A percentile compares a stretch with the other conserved stretches of the same genome.
Conservation (phyloP, 106 monocot genomes). For the Chionographis japonica region DNA sequence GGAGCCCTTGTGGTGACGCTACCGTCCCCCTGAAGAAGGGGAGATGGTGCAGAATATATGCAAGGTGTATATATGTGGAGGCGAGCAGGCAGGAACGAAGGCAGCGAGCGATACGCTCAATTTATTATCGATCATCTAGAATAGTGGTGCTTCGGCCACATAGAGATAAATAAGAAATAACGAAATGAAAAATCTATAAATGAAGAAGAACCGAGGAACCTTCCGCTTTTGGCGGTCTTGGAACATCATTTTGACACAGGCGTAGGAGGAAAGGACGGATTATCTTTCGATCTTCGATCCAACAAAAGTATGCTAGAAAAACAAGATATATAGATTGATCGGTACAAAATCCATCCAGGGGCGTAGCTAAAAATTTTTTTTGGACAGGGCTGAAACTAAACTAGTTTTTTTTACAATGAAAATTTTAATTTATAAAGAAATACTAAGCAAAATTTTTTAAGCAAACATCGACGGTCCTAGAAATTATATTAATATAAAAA, state of each 20-base stretch:
- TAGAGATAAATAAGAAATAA: neutral
- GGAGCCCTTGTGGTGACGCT: too few relatives aligned
- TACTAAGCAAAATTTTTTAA: too few relatives aligned
- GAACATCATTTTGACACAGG: slow-evolving; percentile 1
- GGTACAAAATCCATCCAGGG: neutral
- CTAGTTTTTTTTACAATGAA: too few relatives aligned
- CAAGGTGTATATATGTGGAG: slow-evolving; percentile 5
- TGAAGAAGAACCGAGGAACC: slow-evolving; percentile 10
- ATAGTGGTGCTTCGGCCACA: slow-evolving; percentile 19
- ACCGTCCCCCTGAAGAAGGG: neutral
- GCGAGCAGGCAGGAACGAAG: slow-evolving; percentile 17
- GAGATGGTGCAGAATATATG: neutral
- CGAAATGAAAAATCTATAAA: slow-evolving; percentile 1
- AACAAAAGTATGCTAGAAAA: slow-evolving; percentile 14
- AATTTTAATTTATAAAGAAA: too few relatives aligned
- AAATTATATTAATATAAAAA: too few relatives aligned
- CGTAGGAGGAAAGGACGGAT: slow-evolving; percentile 11
- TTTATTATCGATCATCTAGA: slow-evolving; percentile 10
- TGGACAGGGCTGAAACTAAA: too few relatives aligned
- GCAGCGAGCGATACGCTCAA: slow-evolving; percentile 6
- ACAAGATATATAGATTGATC: slow-evolving; percentile 16
- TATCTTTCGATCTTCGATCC: slow-evolving; percentile 16
- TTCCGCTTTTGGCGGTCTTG: slow-evolving; percentile 1
- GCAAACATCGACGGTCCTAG: too few relatives aligned
- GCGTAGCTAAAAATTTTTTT: too few relatives aligned